A percentile compares a stretch with the other conserved stretches of the same genome.
These are phyloP conservation scores for Nicotiana paniculata DNA, from an alignment of 257 asterid species.

Conservation along the genomic window DNA sequence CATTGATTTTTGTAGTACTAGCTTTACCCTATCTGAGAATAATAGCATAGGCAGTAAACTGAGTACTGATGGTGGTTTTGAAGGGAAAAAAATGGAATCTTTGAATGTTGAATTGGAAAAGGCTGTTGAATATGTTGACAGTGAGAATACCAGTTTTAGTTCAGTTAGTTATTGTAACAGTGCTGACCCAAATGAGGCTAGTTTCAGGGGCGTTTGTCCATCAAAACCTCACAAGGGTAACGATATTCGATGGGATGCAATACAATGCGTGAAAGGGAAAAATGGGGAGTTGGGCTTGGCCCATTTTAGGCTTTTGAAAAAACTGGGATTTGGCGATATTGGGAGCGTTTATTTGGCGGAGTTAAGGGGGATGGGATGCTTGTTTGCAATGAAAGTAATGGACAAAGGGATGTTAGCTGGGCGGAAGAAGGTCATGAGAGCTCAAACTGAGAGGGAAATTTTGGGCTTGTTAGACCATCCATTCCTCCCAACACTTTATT, in stretches of 20 bases:
- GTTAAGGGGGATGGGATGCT: conserved; percentile 57
- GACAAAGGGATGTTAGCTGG: conserved; percentile 76
- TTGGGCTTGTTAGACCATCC: conserved; percentile 81
- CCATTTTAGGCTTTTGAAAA: conserved; percentile 72
- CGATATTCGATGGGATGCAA: conserved; percentile 74
- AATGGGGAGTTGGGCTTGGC: conserved; percentile 71
- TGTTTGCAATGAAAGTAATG: conserved; percentile 88
- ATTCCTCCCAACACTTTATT: conserved; percentile 78
- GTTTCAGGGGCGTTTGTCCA: conserved; percentile 42
- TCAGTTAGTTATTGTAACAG: conserved; percentile 25
- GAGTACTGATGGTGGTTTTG: conserved; percentile 27
- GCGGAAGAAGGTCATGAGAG: conserved; percentile 70
- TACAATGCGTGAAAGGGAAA: conserved; percentile 37
- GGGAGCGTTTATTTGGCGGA: conserved; percentile 90
- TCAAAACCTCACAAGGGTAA: conserved; percentile 87
- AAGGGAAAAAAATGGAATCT: conserved; percentile 29
- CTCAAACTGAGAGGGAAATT: conserved; percentile 85
- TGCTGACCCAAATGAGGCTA: conserved; percentile 39
- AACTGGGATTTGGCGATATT: conserved; percentile 88
- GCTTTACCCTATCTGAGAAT: conserved; percentile 40
- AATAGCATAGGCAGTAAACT: conserved; percentile 24
- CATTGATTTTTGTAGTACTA: conserved; percentile 36
- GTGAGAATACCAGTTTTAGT: conserved; percentile 36
- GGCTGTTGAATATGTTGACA: conserved; percentile 24
- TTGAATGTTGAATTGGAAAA: conserved; percentile 17